Conservation (phyloP, 176 grass and related monocot species). For the Cocos nucifera region DNA sequence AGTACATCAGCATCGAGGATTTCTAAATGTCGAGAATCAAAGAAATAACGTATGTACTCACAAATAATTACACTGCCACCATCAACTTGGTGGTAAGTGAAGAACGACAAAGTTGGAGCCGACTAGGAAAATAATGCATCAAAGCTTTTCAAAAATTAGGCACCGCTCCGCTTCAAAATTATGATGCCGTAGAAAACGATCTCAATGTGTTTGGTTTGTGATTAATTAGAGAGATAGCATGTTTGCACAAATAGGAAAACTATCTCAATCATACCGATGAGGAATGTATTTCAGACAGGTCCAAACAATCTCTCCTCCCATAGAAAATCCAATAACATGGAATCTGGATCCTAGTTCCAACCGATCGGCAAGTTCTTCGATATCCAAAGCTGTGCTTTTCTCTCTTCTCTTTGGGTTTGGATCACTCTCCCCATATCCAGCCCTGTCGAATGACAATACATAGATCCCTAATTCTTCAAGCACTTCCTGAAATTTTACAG, state of each 20-base stretch:
- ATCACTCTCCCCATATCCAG: conserved; percentile 79
- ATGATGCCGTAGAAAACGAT: neutral
- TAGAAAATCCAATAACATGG: conserved; percentile 53
- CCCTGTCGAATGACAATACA: conserved; percentile 63
- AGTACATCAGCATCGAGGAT: too few species aligned
- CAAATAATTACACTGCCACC: too few species aligned
- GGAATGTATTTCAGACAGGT: conserved; percentile 78
- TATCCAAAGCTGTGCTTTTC: conserved; percentile 55
- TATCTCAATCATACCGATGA: conserved; percentile 37
- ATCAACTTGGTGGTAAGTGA: too few species aligned
- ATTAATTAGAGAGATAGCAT: neutral
- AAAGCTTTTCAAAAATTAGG: too few species aligned
- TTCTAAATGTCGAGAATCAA: too few species aligned
- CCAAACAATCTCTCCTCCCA: conserved; percentile 68
- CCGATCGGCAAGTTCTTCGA: conserved; percentile 65
- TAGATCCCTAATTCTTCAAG: conserved; percentile 64
- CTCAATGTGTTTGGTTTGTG: neutral
- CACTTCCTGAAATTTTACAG: conserved; percentile 44
- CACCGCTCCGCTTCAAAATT: too few species aligned
- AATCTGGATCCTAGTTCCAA: conserved; percentile 62
- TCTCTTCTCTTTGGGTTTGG: conserved; percentile 52
- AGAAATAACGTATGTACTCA: too few species aligned
- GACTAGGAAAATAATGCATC: too few species aligned
- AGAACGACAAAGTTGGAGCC: too few species aligned
- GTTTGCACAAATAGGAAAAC: neutral